Conservation (phyloP, 1,139 yeast species). For the Saccharomyces pastorianus region DNA sequence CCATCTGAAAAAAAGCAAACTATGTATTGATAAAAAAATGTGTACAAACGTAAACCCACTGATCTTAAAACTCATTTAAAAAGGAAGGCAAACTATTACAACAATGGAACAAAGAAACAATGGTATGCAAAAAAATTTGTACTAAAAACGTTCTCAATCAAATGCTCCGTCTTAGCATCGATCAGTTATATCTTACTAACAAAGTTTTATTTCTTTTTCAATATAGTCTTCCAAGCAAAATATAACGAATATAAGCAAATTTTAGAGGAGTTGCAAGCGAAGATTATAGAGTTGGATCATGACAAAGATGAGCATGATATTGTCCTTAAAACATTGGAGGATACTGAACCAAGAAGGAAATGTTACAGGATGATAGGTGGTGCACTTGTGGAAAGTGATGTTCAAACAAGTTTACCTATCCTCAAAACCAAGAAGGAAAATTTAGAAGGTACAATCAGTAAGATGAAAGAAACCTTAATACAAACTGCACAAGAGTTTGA, state of each 20-base stretch:
- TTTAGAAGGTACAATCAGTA: constrained; percentile 38
- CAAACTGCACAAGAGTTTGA: constrained; percentile 50
- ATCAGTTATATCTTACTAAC: constrained; percentile 4
- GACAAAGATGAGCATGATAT: constrained; percentile 46
- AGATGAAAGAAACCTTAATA: constrained; percentile 40
- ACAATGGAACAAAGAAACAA: constrained; percentile 13
- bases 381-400: constrained; percentile 75
- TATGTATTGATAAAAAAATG: neutral
- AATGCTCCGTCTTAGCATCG: too few relatives aligned
- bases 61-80: neutral
- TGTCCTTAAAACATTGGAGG: constrained; percentile 48
- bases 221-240: constrained; percentile 28
- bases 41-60: neutral
- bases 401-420: constrained; percentile 64
- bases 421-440: constrained; percentile 51
- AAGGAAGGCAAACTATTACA: neutral
- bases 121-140: constrained; percentile 9
- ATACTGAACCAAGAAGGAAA: constrained; percentile 47
- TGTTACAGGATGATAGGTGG: constrained; percentile 95
- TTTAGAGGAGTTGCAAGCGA: constrained; percentile 49
- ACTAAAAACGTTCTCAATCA: neutral
- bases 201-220: constrained; percentile 35
- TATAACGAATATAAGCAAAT: constrained; percentile 54
- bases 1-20: neutral
- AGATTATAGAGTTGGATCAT: constrained; percentile 44